Evolutionary conservation across 2,329 filamentous ascomycete genomes (phyloP).

Genomic region (Pseudogymnoascus verrucosus): DNA sequence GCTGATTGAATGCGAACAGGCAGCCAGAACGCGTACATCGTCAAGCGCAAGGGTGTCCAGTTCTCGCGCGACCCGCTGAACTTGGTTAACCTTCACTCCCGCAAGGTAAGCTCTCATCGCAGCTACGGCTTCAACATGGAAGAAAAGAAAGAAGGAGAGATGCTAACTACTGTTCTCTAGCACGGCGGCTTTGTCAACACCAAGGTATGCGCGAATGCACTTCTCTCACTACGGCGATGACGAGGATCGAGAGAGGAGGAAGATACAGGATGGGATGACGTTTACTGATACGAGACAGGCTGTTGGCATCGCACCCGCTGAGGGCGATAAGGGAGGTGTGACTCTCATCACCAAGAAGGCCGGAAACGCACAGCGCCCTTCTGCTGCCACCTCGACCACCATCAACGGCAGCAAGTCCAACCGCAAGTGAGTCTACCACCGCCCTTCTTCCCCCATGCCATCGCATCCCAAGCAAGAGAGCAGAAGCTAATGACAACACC

Average conservation of each 20-base stretch:
- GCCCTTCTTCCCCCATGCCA: neutral
- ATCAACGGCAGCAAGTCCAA: constrained; percentile 65
- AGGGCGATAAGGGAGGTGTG: constrained; percentile 66
- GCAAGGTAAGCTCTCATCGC: constrained; percentile 59
- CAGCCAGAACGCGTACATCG: constrained; percentile 80
- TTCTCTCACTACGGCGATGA: neutral
- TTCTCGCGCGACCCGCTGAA: constrained; percentile 95
- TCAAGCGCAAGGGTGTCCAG: constrained; percentile 83
- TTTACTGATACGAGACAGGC: constrained; percentile 42
- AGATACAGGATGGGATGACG: constrained; percentile 9
- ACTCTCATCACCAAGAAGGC: constrained; percentile 79
- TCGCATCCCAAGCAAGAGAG: constrained; percentile 30
- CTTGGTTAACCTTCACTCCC: constrained; percentile 81
- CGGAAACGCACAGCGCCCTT: constrained; percentile 64
- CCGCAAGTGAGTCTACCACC: constrained; percentile 62
- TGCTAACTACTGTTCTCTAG: constrained; percentile 37
- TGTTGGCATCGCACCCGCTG: constrained; percentile 63
- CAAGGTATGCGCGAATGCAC: constrained; percentile 55
- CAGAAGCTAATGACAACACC: constrained; percentile 12
- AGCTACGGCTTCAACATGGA: neutral
- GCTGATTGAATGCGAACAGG: constrained; percentile 42
- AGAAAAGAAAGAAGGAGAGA: constrained; percentile 7
- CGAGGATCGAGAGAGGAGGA: constrained; percentile 1
- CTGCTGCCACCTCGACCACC: constrained; percentile 55
- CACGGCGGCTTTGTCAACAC: constrained; percentile 88